These are phyloP conservation scores for Pilasporangium apinafurcum DNA, from an alignment of 352 stramenopile genomes.

Conservation along the genomic window DNA sequence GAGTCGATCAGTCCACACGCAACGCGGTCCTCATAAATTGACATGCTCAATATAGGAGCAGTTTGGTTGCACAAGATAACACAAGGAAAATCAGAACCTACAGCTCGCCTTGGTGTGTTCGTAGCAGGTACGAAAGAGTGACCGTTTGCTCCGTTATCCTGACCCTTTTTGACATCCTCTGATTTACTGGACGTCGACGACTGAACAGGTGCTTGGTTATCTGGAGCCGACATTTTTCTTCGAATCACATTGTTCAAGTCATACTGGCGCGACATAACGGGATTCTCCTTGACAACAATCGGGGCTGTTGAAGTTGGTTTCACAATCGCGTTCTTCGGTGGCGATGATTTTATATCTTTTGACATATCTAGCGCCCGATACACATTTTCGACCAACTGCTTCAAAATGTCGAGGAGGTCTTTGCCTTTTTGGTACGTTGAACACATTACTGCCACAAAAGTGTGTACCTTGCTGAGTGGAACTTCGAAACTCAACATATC, in stretches of 20 bases:
- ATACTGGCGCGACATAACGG: slow-evolving; percentile 48
- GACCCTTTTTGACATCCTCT: too few species aligned
- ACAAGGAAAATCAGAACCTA: slow-evolving; percentile 3
- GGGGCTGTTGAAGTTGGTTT: not conserved
- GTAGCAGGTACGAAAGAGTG: too few species aligned
- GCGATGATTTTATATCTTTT: slow-evolving; percentile 47
- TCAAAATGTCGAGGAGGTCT: slow-evolving; percentile 64
- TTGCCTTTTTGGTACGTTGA: slow-evolving; percentile 73
- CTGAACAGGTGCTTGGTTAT: slow-evolving; percentile 12
- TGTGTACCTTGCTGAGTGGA: slow-evolving; percentile 59
- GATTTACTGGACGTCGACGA: slow-evolving; percentile 1
- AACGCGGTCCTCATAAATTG: slow-evolving; percentile 37
- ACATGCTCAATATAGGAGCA: slow-evolving; percentile 48
- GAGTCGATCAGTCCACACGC: slow-evolving; percentile 41
- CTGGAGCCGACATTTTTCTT: slow-evolving; percentile 65
- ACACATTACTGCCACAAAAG: slow-evolving; percentile 79
- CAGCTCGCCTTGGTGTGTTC: slow-evolving; percentile 3
- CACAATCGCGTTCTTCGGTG: slow-evolving; percentile 10
- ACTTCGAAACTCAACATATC: slow-evolving; percentile 84
- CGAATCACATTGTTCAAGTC: slow-evolving; percentile 76
- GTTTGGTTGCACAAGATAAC: slow-evolving; percentile 9
- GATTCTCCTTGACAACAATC: slow-evolving; percentile 14
- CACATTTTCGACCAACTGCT: slow-evolving; percentile 78
- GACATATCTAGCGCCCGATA: slow-evolving; percentile 73
- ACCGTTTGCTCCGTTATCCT: too few species aligned